Percentiles rank a stretch among this genome's conserved stretches.
These are phyloP conservation scores for Novymonas esmeraldas DNA, from an alignment of 208 protist genomes.

Conservation along the genomic window DNA sequence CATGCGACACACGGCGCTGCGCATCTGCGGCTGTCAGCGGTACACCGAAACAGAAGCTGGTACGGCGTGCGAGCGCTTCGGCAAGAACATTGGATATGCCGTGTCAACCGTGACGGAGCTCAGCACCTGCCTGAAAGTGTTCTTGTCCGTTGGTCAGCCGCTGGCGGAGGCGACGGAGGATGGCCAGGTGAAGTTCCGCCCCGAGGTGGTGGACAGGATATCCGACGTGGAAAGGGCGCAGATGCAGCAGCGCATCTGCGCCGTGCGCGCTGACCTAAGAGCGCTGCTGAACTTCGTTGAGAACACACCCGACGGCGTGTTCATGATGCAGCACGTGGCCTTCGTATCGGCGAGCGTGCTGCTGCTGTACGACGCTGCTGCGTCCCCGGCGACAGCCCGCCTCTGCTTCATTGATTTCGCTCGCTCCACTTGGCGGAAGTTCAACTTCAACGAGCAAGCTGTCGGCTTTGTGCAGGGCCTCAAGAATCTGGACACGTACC, in stretches of 20 bases:
- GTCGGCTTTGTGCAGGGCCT: constrained; percentile 72
- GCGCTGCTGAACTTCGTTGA: constrained; percentile 63
- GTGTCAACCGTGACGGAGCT: constrained; percentile 38
- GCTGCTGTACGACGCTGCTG: constrained; percentile 63
- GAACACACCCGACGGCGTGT: constrained; percentile 43
- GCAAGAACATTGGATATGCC: constrained; percentile 56
- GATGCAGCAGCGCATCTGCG: constrained; percentile 19
- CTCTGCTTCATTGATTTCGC: constrained; percentile 78
- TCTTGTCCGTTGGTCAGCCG: constrained; percentile 42
- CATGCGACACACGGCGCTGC: constrained; percentile 44
- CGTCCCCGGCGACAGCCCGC: constrained; percentile 1
- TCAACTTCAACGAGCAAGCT: constrained; percentile 70
- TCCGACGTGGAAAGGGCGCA: background rate
- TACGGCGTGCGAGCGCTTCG: constrained; percentile 28
- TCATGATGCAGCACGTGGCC: constrained; percentile 52
- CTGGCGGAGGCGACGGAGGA: constrained; percentile 9
- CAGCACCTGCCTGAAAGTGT: constrained; percentile 30
- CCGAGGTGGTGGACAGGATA: background rate
- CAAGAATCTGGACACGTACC: constrained; percentile 33
- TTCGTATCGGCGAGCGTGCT: constrained; percentile 80
- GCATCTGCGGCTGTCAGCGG: constrained; percentile 62
- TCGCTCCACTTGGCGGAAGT: constrained; percentile 50
- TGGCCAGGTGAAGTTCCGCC: constrained; percentile 12
- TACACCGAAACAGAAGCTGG: background rate
- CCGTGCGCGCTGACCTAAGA: constrained; percentile 24